Percentiles rank a stretch among this genome's conserved stretches.
These are phyloP conservation scores for Sarcomyxa edulis DNA, from an alignment of 768 basidiomycete species.

Conservation along the genomic window DNA sequence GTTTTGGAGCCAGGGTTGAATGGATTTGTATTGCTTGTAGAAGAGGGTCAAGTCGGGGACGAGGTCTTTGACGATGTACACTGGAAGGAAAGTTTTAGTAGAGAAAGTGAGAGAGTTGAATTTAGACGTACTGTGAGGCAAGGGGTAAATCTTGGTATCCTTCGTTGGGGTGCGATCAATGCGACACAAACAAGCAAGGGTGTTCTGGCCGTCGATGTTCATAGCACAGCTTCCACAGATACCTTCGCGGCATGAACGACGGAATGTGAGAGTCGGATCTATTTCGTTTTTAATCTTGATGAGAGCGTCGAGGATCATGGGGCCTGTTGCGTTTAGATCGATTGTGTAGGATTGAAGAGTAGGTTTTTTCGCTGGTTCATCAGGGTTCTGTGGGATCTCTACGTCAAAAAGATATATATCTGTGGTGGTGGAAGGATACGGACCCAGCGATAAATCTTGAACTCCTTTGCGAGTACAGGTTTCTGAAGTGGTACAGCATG, in stretches of 20 bases:
- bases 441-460: slow-evolving; percentile 99
- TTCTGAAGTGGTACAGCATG: slow-evolving; percentile 58
- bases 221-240: slow-evolving; percentile 99
- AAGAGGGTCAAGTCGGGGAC: slow-evolving; percentile 88
- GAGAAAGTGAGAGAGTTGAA: not conserved
- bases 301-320: slow-evolving; percentile 92
- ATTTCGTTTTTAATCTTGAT: slow-evolving; percentile 99
- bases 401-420: slow-evolving; percentile 1
- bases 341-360: slow-evolving; percentile 85
- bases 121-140: slow-evolving; percentile 83
- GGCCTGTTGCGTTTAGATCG: slow-evolving; percentile 91
- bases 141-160: slow-evolving; percentile 90
- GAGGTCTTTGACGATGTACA: slow-evolving; percentile 99
- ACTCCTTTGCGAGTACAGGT: slow-evolving; percentile 79
- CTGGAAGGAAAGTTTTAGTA: slow-evolving; percentile 31
- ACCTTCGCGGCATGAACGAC: slow-evolving; percentile 88
- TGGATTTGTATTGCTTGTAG: slow-evolving; percentile 99
- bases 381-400: slow-evolving; percentile 71
- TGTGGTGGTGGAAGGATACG: slow-evolving; percentile 17
- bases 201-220: slow-evolving; percentile 99
- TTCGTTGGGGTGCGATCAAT: slow-evolving; percentile 75
- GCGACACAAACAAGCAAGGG: slow-evolving; percentile 93
- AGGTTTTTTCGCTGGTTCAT: slow-evolving; percentile 89
- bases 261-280: slow-evolving; percentile 95
- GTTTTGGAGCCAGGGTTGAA: slow-evolving; percentile 94